These are phyloP conservation scores for Clitopilus hobsonii DNA, from an alignment of 768 basidiomycete genomes.

Conservation along the genomic window DNA sequence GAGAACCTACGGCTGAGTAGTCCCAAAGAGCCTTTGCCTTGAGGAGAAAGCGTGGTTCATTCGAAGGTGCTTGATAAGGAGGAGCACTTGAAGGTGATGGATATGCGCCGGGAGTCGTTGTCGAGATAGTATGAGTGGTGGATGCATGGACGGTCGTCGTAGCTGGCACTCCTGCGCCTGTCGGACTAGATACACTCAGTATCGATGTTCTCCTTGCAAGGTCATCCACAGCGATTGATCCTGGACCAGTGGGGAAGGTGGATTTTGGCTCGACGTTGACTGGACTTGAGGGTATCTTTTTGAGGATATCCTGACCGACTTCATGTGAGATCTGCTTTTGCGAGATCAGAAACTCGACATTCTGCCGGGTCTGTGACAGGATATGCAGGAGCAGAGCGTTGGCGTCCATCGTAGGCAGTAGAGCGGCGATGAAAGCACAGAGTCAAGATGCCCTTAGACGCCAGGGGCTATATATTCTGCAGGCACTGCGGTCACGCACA, in stretches of 20 bases:
- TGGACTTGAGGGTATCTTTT: conserved; percentile 31
- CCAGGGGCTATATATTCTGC: background rate
- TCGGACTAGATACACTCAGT: background rate
- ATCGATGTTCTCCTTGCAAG: background rate
- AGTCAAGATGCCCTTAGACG: conserved; percentile 7
- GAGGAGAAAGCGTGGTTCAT: conserved; percentile 14
- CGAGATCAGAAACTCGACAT: conserved; percentile 49
- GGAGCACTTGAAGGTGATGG: no score
- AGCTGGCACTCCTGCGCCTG: background rate
- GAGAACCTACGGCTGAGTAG: conserved; percentile 56
- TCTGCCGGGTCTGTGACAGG: conserved; percentile 47
- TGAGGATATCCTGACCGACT: conserved; percentile 42
- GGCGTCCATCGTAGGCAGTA: conserved; percentile 9
- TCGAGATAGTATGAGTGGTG: no score
- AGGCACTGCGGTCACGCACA: background rate
- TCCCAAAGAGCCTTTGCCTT: conserved; percentile 56
- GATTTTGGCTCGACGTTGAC: conserved; percentile 1
- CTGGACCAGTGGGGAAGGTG: background rate
- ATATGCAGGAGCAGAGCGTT: conserved; percentile 35
- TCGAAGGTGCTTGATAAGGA: background rate
- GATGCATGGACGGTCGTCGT: background rate
- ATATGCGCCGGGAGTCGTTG: no score
- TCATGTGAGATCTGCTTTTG: conserved; percentile 41
- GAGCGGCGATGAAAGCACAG: background rate
- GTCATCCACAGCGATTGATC: background rate